These are phyloP conservation scores for Plasmodium reichenowi DNA, from an alignment of 169 alveolate genomes.

Conservation along the genomic window DNA sequence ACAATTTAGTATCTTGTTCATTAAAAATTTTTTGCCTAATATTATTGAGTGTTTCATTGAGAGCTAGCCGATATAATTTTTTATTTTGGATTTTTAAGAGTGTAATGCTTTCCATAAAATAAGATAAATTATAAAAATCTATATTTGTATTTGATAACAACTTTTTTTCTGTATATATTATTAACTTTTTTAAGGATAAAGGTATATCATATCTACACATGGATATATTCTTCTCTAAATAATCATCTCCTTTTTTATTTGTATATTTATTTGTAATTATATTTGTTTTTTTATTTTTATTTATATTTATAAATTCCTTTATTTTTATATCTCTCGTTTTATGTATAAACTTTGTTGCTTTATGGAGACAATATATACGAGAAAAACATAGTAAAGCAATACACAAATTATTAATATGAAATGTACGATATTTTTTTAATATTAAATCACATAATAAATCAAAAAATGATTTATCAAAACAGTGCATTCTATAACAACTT, in stretches of 20 bases:
- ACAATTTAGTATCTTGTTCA: slow-evolving; percentile 35
- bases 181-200: slow-evolving; percentile 26
- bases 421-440: slow-evolving; percentile 1
- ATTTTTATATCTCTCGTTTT: not conserved
- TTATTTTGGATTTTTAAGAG: slow-evolving; percentile 61
- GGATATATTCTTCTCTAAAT: slow-evolving; percentile 42
- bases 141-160: slow-evolving; percentile 1
- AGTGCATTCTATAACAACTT: slow-evolving; percentile 75
- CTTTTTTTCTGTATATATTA: slow-evolving; percentile 29
- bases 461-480: slow-evolving; percentile 64
- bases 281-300: too few relatives aligned
- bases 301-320: not conserved
- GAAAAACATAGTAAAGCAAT: slow-evolving; percentile 60
- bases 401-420: slow-evolving; percentile 21
- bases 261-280: too few relatives aligned
- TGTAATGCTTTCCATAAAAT: slow-evolving; percentile 69
- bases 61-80: slow-evolving; percentile 19
- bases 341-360: not conserved
- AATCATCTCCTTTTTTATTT: slow-evolving; percentile 13
- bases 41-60: slow-evolving; percentile 16
- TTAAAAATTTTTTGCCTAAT: not conserved
- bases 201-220: slow-evolving; percentile 41
- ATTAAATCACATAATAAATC: slow-evolving; percentile 50
- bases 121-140: slow-evolving; percentile 28
- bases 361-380: slow-evolving; percentile 60